Evolutionary conservation across 2,329 filamentous ascomycete species (phyloP), one percentile per base, ranked within the genome.

Genomic region (Trichoderma citrinoviride): DNA sequence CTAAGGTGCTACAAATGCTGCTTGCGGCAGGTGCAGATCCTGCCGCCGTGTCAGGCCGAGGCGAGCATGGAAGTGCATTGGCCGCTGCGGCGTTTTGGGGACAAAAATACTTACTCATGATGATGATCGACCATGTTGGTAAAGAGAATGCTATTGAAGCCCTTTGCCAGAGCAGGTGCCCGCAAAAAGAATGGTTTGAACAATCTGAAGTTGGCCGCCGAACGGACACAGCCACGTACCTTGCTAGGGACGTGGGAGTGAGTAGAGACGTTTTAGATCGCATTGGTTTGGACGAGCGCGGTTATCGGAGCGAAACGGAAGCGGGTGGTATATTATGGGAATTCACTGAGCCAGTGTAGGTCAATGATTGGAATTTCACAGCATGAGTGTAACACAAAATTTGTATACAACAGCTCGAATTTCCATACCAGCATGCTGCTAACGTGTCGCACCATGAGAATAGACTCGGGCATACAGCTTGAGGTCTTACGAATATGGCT

Each of bases 81-180:
- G 46, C 54, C 17, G 62, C 62, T 14, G 62, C 46, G 40, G 61
- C 61, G 1, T 57, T 53, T 7, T 64, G 14, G 14, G 61, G 43
- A 5, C 14, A 1, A 5, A 12, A 40, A 3, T 21, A 56, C 5
- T 1, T 15, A 5, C 44, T 64, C 10, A 41, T 6, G 21, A 12
- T 3, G 6, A 41, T 57, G 33, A 57, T 64, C 12, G 21, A 21
- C 7, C 21, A 2, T 5, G 10, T 57, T 23, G 52, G 61, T 10
- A 12, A 4, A 5, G 61, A 57, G 33, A 4, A 17, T 49, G 61
- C 52, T 17, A 29, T 57, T 17, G n/a, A 41, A 8, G 17, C 5
- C 7, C 23, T 64, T 25, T 3, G 44, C 17, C 61, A n/a, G 3
- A 50, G 61, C n/a, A 27, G 50, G 19, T 17, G 47, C 4, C 61